Evolutionary conservation across 768 basidiomycete species (phyloP).

Genomic region (Mrakia blollopis): DNA sequence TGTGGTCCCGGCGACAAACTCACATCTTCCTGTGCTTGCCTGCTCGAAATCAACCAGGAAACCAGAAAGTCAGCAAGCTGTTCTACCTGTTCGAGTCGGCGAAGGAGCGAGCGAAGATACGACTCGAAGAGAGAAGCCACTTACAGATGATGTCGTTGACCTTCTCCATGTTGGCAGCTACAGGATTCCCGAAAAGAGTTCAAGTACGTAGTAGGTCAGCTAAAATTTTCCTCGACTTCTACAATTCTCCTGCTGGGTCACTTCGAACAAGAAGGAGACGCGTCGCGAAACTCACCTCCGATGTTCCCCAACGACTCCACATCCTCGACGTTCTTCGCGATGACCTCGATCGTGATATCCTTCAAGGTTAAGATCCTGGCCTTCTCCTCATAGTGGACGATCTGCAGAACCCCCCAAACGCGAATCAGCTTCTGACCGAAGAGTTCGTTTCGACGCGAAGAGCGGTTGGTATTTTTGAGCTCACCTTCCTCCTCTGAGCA

Average conservation of each 20-base stretch:
- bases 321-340: slow-evolving; percentile 79
- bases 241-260: too few species aligned
- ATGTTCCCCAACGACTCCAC: slow-evolving; percentile 71
- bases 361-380: slow-evolving; percentile 65
- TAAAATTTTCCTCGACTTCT: too few species aligned
- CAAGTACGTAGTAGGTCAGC: neutral
- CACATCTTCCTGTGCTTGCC: slow-evolving; percentile 70
- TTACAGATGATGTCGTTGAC: slow-evolving; percentile 59
- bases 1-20: slow-evolving; percentile 42
- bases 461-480: too few species aligned
- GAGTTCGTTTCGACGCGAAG: neutral
- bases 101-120: neutral
- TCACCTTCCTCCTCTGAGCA: slow-evolving; percentile 48
- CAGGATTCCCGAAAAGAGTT: neutral
- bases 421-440: neutral
- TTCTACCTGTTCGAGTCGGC: too few species aligned
- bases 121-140: neutral
- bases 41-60: neutral
- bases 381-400: slow-evolving; percentile 59
- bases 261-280: neutral
- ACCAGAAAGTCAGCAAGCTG: neutral
- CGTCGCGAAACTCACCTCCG: slow-evolving; percentile 47
- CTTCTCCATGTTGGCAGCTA: slow-evolving; percentile 63
- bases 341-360: slow-evolving; percentile 73
- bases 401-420: slow-evolving; percentile 33